A percentile compares a stretch with the other conserved stretches of the same genome.
Conservation (phyloP, 768 basidiomycete genomes). For the Fomitopsis serialis region DNA sequence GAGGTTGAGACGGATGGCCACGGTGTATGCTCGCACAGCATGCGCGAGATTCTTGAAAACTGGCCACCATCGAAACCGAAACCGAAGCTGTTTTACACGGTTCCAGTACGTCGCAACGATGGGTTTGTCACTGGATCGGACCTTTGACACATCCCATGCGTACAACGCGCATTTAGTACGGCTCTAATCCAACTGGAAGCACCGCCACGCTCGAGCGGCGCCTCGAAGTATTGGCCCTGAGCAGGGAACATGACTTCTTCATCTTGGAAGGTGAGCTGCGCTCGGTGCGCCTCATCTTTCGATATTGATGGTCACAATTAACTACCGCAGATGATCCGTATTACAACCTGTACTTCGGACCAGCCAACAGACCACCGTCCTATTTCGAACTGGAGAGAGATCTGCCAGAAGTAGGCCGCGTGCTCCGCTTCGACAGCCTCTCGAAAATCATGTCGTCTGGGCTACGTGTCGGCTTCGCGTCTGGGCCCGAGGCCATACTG, state of each 20-base stretch:
- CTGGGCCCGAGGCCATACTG: conserved; percentile 65
- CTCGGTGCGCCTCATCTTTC: not conserved
- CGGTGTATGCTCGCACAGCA: conserved; percentile 56
- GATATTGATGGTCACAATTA: not conserved
- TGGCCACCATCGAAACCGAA: conserved; percentile 72
- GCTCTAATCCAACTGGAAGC: conserved; percentile 83
- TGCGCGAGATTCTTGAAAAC: conserved; percentile 60
- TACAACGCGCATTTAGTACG: conserved; percentile 44
- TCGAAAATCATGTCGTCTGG: conserved; percentile 80
- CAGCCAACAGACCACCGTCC: conserved; percentile 55
- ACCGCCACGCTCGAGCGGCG: conserved; percentile 69
- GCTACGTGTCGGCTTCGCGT: conserved; percentile 76
- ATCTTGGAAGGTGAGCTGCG: conserved; percentile 72
- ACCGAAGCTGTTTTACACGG: conserved; percentile 79
- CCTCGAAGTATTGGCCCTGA: conserved; percentile 65
- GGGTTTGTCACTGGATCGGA: not conserved
- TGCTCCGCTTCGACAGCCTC: conserved; percentile 85
- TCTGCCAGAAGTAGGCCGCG: conserved; percentile 64
- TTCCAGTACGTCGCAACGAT: conserved; percentile 43
- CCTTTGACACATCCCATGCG: no score
- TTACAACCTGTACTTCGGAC: conserved; percentile 72
- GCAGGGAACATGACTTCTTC: conserved; percentile 68
- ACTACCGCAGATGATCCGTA: conserved; percentile 69
- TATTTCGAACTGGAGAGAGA: conserved; percentile 79
- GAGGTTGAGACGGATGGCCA: conserved; percentile 75